Percentiles rank a stretch among this genome's conserved stretches.
These are phyloP conservation scores for Cyberlindnera xylosilytica DNA, from an alignment of 805 yeast species.

Conservation along the genomic window DNA sequence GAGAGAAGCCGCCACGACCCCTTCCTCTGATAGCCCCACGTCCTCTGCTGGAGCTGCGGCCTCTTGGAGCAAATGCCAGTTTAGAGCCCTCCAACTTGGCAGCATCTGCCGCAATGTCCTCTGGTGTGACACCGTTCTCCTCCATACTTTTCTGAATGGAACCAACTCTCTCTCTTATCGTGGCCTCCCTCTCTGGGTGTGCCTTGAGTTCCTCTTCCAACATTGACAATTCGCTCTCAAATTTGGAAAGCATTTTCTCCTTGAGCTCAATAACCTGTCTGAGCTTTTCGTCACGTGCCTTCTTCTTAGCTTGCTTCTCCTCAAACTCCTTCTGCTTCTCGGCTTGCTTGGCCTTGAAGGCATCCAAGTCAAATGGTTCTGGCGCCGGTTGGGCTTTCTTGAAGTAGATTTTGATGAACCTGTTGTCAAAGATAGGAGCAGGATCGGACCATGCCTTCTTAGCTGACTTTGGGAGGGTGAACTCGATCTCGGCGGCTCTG, in stretches of 20 bases:
- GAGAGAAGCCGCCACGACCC: slow-evolving; percentile 18
- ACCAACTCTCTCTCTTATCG: slow-evolving; percentile 13
- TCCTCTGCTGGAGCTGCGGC: slow-evolving; percentile 9
- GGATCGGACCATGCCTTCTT: slow-evolving; percentile 41
- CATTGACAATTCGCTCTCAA: slow-evolving; percentile 27
- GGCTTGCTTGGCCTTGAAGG: slow-evolving; percentile 33
- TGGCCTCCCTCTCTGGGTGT: slow-evolving; percentile 18
- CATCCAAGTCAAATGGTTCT: slow-evolving; percentile 34
- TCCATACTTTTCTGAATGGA: slow-evolving; percentile 20
- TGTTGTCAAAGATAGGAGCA: slow-evolving; percentile 43
- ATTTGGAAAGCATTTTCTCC: slow-evolving; percentile 33
- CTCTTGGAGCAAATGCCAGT: slow-evolving; percentile 4
- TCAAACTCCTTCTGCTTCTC: slow-evolving; percentile 41
- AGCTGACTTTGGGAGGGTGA: slow-evolving; percentile 35
- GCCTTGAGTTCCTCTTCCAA: slow-evolving; percentile 16
- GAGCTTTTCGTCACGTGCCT: slow-evolving; percentile 31
- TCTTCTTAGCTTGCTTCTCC: slow-evolving; percentile 33
- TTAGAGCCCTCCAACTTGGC: slow-evolving; percentile 17
- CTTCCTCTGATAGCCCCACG: slow-evolving; percentile 18
- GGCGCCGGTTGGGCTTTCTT: slow-evolving; percentile 16
- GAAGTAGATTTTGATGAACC: slow-evolving; percentile 47
- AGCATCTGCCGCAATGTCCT: slow-evolving; percentile 20
- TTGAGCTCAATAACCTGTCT: slow-evolving; percentile 32
- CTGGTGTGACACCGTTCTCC: slow-evolving; percentile 21
- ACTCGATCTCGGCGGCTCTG: slow-evolving; percentile 38